These are phyloP conservation scores for Apostasia shenzhenica DNA, from an alignment of 106 monocot genomes.

Conservation along the genomic window DNA sequence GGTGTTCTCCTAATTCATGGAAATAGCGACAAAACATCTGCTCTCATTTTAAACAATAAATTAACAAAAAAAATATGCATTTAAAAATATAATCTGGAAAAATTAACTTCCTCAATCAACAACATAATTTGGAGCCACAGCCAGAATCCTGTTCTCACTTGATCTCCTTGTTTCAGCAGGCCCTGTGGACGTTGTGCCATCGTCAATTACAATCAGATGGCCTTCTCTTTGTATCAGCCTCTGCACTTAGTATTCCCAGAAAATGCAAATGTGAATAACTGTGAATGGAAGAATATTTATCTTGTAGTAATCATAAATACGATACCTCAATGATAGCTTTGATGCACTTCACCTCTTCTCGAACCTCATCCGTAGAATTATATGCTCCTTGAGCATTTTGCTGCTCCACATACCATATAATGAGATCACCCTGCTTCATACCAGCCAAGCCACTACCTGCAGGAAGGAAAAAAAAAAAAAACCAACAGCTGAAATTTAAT, in stretches of 20 bases:
- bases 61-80: too few relatives aligned
- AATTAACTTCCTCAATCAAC: conserved; percentile 36
- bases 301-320: not conserved
- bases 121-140: conserved; percentile 90
- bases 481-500: too few relatives aligned
- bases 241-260: conserved; percentile 32
- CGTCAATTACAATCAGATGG: conserved; percentile 92
- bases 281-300: not conserved
- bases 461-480: not conserved
- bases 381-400: conserved; percentile 62
- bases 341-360: conserved; percentile 74
- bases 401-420: conserved; percentile 84
- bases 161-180: conserved; percentile 32
- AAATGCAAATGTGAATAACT: not conserved
- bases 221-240: conserved; percentile 92
- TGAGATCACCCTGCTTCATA: conserved; percentile 89
- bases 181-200: conserved; percentile 44
- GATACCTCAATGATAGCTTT: conserved; percentile 94
- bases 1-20: too few relatives aligned
- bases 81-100: too few relatives aligned
- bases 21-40: too few relatives aligned
- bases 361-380: conserved; percentile 64
- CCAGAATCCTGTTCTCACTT: conserved; percentile 65
- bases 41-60: too few relatives aligned
- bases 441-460: conserved; percentile 91